phyloP scores from a whole-genome alignment of 2,329 filamentous ascomycete species.

The Fusarium acutatum region DNA sequence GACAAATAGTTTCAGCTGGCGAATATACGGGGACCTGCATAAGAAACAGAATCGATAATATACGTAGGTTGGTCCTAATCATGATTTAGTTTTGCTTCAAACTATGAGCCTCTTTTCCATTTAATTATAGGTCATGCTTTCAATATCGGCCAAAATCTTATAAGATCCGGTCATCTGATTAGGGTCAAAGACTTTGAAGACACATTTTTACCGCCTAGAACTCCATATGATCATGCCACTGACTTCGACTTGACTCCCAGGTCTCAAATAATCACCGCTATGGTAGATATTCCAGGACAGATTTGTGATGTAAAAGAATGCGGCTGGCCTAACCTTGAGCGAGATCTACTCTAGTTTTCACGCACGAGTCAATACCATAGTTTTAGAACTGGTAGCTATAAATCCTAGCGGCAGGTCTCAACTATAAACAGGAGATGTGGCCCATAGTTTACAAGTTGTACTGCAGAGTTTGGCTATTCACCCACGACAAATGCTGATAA shows the following conservation, averaged over 20 bases:
- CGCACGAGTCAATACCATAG: background rate
- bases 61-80: accelerated
- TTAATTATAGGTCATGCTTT: background rate
- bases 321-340: background rate
- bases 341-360: background rate
- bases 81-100: background rate
- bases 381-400: too few species aligned
- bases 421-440: background rate
- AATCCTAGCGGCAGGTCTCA: background rate
- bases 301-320: background rate
- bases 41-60: accelerated
- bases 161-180: background rate
- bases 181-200: background rate
- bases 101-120: background rate
- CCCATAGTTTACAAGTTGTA: too few species aligned
- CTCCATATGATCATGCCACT: background rate
- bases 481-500: too few species aligned
- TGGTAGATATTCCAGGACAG: accelerated
- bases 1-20: background rate
- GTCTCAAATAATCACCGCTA: background rate
- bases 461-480: too few species aligned
- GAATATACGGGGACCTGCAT: background rate
- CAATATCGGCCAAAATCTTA: too few species aligned
- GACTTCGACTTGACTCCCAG: background rate
- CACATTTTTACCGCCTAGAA: background rate